Percentiles rank a stretch among this genome's conserved stretches.
phyloP scores from a whole-genome alignment of 352 stramenopile genomes.

The Pythium rhizo-oryzae region DNA sequence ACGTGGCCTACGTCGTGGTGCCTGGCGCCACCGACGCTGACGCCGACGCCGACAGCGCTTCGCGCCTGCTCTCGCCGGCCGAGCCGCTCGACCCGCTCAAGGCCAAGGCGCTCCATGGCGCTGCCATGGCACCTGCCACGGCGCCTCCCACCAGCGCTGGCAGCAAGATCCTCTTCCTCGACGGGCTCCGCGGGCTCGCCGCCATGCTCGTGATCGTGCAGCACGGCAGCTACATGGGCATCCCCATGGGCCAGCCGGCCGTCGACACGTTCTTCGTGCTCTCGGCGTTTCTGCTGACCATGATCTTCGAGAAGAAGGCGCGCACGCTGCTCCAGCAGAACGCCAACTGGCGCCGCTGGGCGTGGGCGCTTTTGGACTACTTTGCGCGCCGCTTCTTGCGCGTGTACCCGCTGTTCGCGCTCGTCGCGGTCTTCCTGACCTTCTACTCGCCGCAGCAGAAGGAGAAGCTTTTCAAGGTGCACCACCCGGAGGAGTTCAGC shows the following conservation, averaged over 20 bases:
- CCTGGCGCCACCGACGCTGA: too few species aligned
- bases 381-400: constrained; percentile 21
- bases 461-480: not conserved
- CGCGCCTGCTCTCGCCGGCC: too few species aligned
- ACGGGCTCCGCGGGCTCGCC: constrained; percentile 30
- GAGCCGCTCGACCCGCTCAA: too few species aligned
- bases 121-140: too few species aligned
- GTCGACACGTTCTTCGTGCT: constrained; percentile 64
- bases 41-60: too few species aligned
- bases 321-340: constrained; percentile 33
- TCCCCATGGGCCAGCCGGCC: constrained; percentile 39
- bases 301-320: constrained; percentile 56
- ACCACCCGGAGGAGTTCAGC: not conserved
- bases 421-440: constrained; percentile 1
- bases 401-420: constrained; percentile 5
- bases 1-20: too few species aligned
- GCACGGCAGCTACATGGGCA: constrained; percentile 36
- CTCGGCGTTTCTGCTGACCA: constrained; percentile 54
- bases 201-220: constrained; percentile 30
- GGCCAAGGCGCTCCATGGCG: too few species aligned
- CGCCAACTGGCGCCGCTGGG: constrained; percentile 34
- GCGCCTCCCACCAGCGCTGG: not conserved
- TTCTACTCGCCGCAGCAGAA: not conserved
- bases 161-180: constrained; percentile 36
- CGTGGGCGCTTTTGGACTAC: constrained; percentile 41